Percentiles rank a stretch among this genome's conserved stretches.
Conservation (phyloP, 345 rosid genomes). For the Durio zibethinus region DNA sequence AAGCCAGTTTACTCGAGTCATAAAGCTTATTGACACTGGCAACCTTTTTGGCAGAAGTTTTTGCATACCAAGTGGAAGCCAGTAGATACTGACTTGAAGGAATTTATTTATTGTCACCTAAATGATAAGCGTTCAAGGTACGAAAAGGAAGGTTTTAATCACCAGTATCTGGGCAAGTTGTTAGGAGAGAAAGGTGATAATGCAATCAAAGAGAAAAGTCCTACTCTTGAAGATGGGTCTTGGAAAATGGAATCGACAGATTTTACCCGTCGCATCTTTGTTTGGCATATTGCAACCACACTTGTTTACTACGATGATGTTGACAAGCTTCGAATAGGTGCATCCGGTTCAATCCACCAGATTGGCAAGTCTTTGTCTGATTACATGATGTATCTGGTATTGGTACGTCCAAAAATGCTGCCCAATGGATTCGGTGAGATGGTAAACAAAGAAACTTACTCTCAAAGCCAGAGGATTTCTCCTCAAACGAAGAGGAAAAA, state of each 20-base stretch:
- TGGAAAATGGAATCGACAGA: neutral
- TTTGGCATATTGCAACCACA: constrained; percentile 29
- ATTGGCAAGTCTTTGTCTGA: constrained; percentile 31
- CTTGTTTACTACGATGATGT: constrained; percentile 8
- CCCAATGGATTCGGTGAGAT: constrained; percentile 31
- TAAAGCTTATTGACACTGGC: neutral
- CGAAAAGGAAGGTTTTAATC: no score
- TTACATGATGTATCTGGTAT: constrained; percentile 41
- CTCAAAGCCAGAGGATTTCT: no score
- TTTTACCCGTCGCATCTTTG: neutral
- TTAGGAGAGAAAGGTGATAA: no score
- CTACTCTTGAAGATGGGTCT: no score
- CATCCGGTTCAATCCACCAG: rapidly evolving
- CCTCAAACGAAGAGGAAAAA: no score
- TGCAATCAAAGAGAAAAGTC: no score
- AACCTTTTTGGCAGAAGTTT: neutral
- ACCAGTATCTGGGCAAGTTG: no score
- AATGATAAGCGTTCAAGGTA: neutral
- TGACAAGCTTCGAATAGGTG: neutral
- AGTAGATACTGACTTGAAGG: neutral
- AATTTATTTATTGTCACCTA: neutral
- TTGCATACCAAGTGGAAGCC: neutral
- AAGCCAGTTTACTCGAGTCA: no score
- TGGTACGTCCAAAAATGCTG: constrained; percentile 27
- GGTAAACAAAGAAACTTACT: neutral